These are phyloP conservation scores for Penicillium sp. DNA, from an alignment of 2,329 filamentous ascomycete genomes.

Conservation along the genomic window DNA sequence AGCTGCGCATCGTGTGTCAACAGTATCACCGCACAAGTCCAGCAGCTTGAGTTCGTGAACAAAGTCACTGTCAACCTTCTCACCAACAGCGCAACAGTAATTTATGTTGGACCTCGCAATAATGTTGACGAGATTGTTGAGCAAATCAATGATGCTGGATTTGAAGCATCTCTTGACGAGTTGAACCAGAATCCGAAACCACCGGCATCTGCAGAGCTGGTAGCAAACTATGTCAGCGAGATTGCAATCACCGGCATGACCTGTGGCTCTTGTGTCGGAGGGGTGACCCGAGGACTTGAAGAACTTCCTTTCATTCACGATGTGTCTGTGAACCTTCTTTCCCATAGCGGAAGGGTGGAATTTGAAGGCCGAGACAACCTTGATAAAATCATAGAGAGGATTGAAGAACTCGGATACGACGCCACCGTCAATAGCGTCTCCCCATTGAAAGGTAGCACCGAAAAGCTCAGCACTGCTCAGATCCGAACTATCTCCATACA, in stretches of 20 bases:
- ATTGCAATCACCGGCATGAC: constrained; percentile 58
- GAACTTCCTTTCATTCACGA: constrained; percentile 46
- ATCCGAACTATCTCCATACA: constrained; percentile 62
- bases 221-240: constrained; percentile 39
- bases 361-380: constrained; percentile 50
- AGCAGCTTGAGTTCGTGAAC: constrained; percentile 58
- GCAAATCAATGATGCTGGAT: constrained; percentile 51
- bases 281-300: constrained; percentile 49
- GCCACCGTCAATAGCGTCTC: constrained; percentile 54
- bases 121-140: constrained; percentile 49
- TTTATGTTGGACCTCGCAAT: constrained; percentile 51
- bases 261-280: constrained; percentile 55
- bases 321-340: constrained; percentile 52
- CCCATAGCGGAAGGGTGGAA: constrained; percentile 50
- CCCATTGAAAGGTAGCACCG: constrained; percentile 30
- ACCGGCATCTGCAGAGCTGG: constrained; percentile 5
- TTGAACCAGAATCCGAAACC: constrained; percentile 18
- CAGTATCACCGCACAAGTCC: constrained; percentile 59
- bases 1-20: constrained; percentile 69
- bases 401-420: constrained; percentile 64
- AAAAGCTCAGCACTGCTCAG: constrained; percentile 23
- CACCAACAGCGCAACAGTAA: constrained; percentile 63
- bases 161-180: constrained; percentile 45
- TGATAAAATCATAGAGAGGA: constrained; percentile 46
- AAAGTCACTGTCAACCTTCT: constrained; percentile 63